Conservation (phyloP, 1,284 basidiomycete genomes). For the Sporisorium sorghi region DNA sequence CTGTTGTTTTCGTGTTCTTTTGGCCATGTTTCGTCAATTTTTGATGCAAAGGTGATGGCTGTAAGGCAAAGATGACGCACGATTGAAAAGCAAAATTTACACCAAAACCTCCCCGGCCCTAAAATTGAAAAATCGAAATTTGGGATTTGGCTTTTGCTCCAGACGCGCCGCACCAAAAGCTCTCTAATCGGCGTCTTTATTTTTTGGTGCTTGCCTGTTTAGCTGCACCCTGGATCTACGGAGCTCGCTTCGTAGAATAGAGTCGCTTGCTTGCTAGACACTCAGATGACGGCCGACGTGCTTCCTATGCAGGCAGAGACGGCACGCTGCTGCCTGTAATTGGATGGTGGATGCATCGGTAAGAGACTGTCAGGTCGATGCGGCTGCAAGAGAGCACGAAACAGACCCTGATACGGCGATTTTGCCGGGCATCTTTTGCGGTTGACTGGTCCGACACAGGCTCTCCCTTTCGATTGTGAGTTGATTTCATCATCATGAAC, state of each 20-base stretch:
- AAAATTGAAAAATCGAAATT: not conserved
- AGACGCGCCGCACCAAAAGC: too few relatives aligned
- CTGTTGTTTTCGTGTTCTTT: not conserved
- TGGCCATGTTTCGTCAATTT: not conserved
- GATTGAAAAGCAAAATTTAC: not conserved
- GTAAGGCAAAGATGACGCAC: not conserved
- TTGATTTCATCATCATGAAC: slow-evolving; percentile 10
- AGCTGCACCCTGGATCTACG: slow-evolving; percentile 6
- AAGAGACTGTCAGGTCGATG: too few relatives aligned
- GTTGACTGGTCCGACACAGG: too few relatives aligned
- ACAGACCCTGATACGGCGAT: slow-evolving; percentile 2
- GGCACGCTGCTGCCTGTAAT: not conserved
- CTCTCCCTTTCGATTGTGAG: not conserved
- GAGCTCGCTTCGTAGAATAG: too few relatives aligned
- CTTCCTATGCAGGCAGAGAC: not conserved
- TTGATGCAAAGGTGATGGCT: not conserved
- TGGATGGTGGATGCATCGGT: not conserved
- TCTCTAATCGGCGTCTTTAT: slow-evolving; percentile 5
- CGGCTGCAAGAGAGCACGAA: not conserved
- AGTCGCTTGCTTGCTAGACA: not conserved
- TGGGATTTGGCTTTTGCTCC: not conserved
- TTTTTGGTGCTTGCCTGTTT: too few relatives aligned
- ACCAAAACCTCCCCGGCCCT: not conserved
- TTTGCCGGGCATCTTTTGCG: not conserved
- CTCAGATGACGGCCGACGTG: slow-evolving; percentile 1